Evolutionary conservation across 192 early-diverging fungal genomes (phyloP).

Genomic region (Bifiguratus adelaidae): DNA sequence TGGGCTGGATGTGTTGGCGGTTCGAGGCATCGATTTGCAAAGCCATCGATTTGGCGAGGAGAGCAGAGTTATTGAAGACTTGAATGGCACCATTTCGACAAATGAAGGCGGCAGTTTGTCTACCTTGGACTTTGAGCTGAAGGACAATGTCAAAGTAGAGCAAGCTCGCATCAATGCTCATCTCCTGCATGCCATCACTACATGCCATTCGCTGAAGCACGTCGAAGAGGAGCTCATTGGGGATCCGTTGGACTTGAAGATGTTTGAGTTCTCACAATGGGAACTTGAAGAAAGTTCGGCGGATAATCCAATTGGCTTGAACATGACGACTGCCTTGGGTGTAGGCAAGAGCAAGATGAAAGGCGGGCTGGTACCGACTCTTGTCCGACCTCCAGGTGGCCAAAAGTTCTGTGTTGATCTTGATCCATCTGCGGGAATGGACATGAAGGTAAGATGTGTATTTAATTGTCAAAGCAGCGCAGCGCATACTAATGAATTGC

Average conservation of each 20-base stretch:
- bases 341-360: not conserved
- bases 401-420: conserved; percentile 46
- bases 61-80: conserved; percentile 27
- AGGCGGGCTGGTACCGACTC: conserved; percentile 55
- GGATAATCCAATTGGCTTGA: conserved; percentile 9
- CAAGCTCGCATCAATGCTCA: conserved; percentile 3
- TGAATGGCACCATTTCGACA: conserved; percentile 21
- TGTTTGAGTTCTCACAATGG: conserved; percentile 97
- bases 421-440: not conserved
- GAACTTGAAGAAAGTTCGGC: conserved; percentile 76
- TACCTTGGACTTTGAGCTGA: too few species aligned
- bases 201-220: conserved; percentile 83
- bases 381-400: conserved; percentile 78
- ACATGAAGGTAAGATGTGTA: not conserved
- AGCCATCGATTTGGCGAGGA: conserved; percentile 30
- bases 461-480: not conserved
- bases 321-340: not conserved
- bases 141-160: not conserved
- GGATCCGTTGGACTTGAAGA: conserved; percentile 93
- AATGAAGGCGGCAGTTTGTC: not conserved
- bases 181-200: conserved; percentile 58
- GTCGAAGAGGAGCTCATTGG: conserved; percentile 84
- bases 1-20: conserved; percentile 89
- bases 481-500: not conserved
- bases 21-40: conserved; percentile 48